Evolutionary conservation across 768 basidiomycete genomes (phyloP).

Genomic region (Pisolithus tinctorius): DNA sequence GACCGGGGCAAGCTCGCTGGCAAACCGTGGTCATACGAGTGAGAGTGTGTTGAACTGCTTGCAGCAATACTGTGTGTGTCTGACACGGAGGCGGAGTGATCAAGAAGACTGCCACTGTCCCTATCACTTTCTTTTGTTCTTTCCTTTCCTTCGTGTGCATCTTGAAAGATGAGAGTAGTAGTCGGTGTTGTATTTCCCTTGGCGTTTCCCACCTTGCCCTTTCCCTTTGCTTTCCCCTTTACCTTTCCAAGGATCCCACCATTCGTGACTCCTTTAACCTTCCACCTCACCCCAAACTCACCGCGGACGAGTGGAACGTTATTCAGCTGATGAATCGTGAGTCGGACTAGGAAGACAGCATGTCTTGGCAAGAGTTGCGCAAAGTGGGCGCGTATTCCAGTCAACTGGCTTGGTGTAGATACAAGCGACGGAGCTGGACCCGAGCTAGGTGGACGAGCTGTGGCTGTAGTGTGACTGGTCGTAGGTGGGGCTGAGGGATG

Average conservation of each 20-base stretch:
- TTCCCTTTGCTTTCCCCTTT: conserved; percentile 25
- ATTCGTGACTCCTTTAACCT: conserved; percentile 53
- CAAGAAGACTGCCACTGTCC: conserved; percentile 19
- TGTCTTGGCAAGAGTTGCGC: conserved; percentile 58
- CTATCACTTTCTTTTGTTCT: conserved; percentile 17
- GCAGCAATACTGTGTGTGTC: conserved; percentile 24
- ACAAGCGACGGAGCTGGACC: background rate
- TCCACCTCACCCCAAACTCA: conserved; percentile 66
- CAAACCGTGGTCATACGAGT: conserved; percentile 13
- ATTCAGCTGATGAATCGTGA: conserved; percentile 60
- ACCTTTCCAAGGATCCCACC: conserved; percentile 37
- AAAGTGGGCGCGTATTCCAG: conserved; percentile 49
- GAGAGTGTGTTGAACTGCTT: conserved; percentile 18
- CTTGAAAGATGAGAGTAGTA: background rate
- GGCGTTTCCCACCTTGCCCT: conserved; percentile 7
- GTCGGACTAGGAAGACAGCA: conserved; percentile 54
- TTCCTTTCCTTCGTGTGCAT: conserved; percentile 2
- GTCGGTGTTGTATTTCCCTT: background rate
- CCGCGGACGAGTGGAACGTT: conserved; percentile 69
- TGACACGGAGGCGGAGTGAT: conserved; percentile 17
- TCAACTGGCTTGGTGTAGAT: background rate
- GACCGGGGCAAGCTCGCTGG: background rate
- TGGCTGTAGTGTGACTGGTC: background rate
- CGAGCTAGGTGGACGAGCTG: conserved; percentile 7
- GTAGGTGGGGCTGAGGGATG: background rate